Percentiles rank a stretch among this genome's conserved stretches.
These are phyloP conservation scores for Spirogloea muscicola DNA, from an alignment of 139 green algal genomes.

Conservation along the genomic window DNA sequence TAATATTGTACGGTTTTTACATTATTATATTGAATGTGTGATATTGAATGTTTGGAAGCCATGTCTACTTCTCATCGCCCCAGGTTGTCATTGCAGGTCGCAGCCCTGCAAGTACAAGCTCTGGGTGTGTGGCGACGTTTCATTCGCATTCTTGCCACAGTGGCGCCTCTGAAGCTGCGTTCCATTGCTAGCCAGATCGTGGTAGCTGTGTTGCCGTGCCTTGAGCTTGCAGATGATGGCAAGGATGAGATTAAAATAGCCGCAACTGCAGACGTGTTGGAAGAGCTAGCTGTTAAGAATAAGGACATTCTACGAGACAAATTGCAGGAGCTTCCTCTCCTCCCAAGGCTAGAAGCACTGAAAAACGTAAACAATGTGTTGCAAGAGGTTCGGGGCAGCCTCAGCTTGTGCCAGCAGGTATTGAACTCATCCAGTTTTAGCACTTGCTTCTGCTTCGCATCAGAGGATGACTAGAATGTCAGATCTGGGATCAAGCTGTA, in stretches of 20 bases:
- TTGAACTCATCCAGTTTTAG: too few relatives aligned
- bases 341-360: conserved; percentile 21
- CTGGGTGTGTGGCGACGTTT: conserved; percentile 37
- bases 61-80: too few relatives aligned
- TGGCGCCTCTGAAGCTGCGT: conserved; percentile 18
- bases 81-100: too few relatives aligned
- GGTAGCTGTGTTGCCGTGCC: conserved; percentile 33
- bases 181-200: conserved; percentile 39
- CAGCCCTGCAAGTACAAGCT: neutral
- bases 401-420: conserved; percentile 11
- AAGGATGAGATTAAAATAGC: neutral
- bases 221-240: conserved; percentile 12
- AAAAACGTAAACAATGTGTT: conserved; percentile 21
- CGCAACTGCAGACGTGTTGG: conserved; percentile 6
- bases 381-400: conserved; percentile 14
- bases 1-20: too few relatives aligned
- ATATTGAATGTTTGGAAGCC: too few relatives aligned
- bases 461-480: too few relatives aligned
- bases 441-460: too few relatives aligned
- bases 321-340: conserved; percentile 32
- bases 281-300: conserved; percentile 29
- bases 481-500: too few relatives aligned
- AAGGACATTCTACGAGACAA: conserved; percentile 1
- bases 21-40: too few relatives aligned
- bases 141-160: conserved; percentile 11